These are phyloP conservation scores for Pleoardoris graminearum DNA, from an alignment of 2,329 filamentous ascomycete genomes.

Conservation along the genomic window DNA sequence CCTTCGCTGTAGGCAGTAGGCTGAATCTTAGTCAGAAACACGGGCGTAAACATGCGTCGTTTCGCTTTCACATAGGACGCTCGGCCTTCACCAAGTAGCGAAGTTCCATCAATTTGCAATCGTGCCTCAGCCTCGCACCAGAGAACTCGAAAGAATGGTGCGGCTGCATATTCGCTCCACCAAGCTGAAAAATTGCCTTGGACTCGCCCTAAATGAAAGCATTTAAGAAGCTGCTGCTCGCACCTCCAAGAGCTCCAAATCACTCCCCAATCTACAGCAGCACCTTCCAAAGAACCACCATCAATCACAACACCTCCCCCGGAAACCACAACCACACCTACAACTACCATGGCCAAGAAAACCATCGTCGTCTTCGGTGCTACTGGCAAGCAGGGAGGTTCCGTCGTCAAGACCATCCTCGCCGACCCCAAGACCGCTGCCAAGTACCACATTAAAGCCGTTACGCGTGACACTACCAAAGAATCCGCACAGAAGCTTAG, in stretches of 20 bases:
- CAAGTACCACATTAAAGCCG: conserved; percentile 52
- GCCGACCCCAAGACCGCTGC: conserved; percentile 48
- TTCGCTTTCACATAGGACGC: neutral
- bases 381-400: conserved; percentile 48
- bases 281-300: neutral
- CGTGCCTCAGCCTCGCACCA: neutral
- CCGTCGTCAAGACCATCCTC: conserved; percentile 43
- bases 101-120: neutral
- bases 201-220: conserved; percentile 1
- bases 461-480: conserved; percentile 51
- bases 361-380: conserved; percentile 47
- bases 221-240: conserved; percentile 4
- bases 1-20: neutral
- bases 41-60: no score
- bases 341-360: conserved; percentile 7
- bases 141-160: conserved; percentile 2
- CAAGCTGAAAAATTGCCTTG: conserved; percentile 7
- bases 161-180: conserved; percentile 6
- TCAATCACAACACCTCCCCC: neutral
- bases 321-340: neutral
- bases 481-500: conserved; percentile 22
- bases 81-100: neutral
- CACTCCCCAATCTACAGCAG: conserved; percentile 4
- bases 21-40: neutral
- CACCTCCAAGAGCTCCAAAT: conserved; percentile 4